A percentile compares a stretch with the other conserved stretches of the same genome.
Conservation (phyloP, 495 filamentous ascomycete genomes). For the Chaetomium tenue region DNA sequence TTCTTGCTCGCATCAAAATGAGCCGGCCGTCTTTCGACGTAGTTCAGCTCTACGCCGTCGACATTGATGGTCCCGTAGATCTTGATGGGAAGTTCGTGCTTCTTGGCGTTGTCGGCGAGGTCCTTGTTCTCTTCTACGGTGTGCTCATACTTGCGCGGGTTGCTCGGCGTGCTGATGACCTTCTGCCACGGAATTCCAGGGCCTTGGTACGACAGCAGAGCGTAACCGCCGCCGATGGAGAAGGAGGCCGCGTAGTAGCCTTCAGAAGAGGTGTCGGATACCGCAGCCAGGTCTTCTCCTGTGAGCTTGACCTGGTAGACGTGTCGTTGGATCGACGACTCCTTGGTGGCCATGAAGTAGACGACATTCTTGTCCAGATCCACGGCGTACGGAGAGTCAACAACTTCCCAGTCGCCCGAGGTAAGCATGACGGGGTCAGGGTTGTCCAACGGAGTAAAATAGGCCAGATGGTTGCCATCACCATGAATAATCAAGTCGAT, state of each 20-base stretch:
- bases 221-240: slow-evolving; percentile 76
- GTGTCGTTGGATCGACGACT: slow-evolving; percentile 83
- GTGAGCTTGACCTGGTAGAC: slow-evolving; percentile 79
- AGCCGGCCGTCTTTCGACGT: slow-evolving; percentile 85
- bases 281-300: slow-evolving; percentile 66
- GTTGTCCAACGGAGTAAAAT: slow-evolving; percentile 90
- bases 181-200: slow-evolving; percentile 91
- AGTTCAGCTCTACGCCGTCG: slow-evolving; percentile 67
- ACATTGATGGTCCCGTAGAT: slow-evolving; percentile 83
- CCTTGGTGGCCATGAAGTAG: slow-evolving; percentile 86
- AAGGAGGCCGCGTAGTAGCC: slow-evolving; percentile 88
- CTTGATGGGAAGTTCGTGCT: slow-evolving; percentile 79
- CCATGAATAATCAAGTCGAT: slow-evolving; percentile 87
- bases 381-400: slow-evolving; percentile 81
- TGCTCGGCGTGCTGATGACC: slow-evolving; percentile 77
- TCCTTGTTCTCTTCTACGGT: slow-evolving; percentile 73
- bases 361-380: slow-evolving; percentile 80
- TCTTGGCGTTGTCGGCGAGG: slow-evolving; percentile 64
- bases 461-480: slow-evolving; percentile 86
- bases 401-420: slow-evolving; percentile 89
- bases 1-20: slow-evolving; percentile 82
- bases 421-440: slow-evolving; percentile 79
- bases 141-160: slow-evolving; percentile 59
- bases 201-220: slow-evolving; percentile 75
- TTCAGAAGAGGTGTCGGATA: slow-evolving; percentile 74